Conservation (phyloP, 1,284 basidiomycete species). For the Lentinus polychrous region DNA sequence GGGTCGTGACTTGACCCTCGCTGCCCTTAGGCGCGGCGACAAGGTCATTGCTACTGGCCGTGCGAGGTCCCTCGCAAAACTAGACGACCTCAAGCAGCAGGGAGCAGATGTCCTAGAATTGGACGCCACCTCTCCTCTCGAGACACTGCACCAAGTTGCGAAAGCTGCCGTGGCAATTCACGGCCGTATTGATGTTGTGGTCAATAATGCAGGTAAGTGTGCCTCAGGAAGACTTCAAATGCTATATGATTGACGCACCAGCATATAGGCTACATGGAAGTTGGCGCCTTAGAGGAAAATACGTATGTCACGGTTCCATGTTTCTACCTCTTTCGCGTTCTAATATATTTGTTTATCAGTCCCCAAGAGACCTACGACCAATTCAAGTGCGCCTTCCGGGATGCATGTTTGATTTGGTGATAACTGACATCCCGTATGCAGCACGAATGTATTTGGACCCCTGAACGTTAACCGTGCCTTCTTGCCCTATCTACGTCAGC, state of each 20-base stretch:
- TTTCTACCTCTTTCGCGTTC: not conserved
- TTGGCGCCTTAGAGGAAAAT: constrained; percentile 12
- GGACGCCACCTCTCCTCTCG: constrained; percentile 24
- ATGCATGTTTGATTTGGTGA: no score
- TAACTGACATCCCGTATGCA: no score
- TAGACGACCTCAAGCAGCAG: constrained; percentile 16
- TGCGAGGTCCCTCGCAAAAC: constrained; percentile 15
- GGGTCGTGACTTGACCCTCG: not conserved
- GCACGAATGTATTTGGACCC: constrained; percentile 31
- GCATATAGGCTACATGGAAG: constrained; percentile 14
- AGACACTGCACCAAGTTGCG: constrained; percentile 29
- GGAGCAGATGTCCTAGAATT: constrained; percentile 24
- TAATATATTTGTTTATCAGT: no score
- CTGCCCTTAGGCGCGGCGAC: constrained; percentile 4
- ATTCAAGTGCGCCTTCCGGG: no score
- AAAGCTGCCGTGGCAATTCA: constrained; percentile 27
- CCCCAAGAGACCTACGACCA: no score
- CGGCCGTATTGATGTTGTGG: constrained; percentile 38
- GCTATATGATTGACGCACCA: no score
- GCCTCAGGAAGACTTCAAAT: no score
- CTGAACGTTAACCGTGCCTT: constrained; percentile 33
- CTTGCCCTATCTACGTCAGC: constrained; percentile 29
- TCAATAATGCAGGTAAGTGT: constrained; percentile 40
- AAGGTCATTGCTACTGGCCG: constrained; percentile 27
- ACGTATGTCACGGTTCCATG: constrained; percentile 10